These are phyloP conservation scores for Daldinia childiae DNA, from an alignment of 495 filamentous ascomycete genomes.

Conservation along the genomic window DNA sequence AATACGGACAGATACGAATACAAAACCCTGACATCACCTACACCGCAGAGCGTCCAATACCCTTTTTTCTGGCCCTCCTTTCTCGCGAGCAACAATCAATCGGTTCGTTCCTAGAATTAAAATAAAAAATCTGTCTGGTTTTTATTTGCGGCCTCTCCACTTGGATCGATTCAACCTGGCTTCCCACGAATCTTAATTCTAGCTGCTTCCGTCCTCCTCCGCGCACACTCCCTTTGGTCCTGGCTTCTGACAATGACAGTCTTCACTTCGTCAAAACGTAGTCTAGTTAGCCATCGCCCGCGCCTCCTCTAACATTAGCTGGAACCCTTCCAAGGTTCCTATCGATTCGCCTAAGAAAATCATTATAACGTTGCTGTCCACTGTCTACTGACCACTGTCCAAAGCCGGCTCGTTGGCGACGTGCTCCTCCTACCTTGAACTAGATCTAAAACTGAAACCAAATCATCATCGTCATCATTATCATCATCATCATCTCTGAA, in stretches of 20 bases:
- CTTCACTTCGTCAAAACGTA: conserved; percentile 41
- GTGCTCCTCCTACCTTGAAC: not conserved
- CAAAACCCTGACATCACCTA: conserved; percentile 44
- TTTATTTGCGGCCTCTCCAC: conserved; percentile 36
- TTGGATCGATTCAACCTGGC: conserved; percentile 40
- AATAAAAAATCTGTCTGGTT: not conserved
- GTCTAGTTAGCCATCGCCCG: conserved; percentile 36
- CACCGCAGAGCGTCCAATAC: conserved; percentile 28
- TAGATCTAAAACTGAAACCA: not conserved
- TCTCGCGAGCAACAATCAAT: conserved; percentile 22
- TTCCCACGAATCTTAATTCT: conserved; percentile 43
- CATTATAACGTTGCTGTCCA: conserved; percentile 2
- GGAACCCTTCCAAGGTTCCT: conserved; percentile 49
- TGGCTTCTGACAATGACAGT: conserved; percentile 47
- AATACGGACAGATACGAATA: conserved; percentile 23
- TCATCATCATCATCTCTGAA: not conserved
- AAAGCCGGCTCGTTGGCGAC: conserved; percentile 19
- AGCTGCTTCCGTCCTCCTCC: conserved; percentile 35
- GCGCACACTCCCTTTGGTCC: conserved; percentile 15
- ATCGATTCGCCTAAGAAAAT: conserved; percentile 31
- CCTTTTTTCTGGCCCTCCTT: conserved; percentile 27
- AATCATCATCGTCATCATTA: not conserved
- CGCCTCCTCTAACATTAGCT: conserved; percentile 47
- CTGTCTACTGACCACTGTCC: no score
- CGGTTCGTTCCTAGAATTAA: conserved; percentile 27